Evolutionary conservation across 2,329 filamentous ascomycete genomes (phyloP), one percentile per base, ranked within the genome.

Genomic region (Apiospora koreana): DNA sequence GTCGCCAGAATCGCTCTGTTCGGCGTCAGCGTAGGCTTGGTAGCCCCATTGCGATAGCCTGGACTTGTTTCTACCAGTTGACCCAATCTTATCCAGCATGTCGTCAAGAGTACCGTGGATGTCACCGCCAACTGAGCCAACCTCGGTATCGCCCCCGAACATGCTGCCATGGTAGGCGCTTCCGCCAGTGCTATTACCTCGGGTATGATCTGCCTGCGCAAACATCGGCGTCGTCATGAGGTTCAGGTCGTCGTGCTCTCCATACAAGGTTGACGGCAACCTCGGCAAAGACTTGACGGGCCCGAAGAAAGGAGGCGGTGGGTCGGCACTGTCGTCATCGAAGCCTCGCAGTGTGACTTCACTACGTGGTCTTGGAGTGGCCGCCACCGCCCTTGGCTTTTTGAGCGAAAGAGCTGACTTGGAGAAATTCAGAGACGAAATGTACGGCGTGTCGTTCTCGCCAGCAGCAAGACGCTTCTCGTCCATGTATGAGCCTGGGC

Each of bases 401-500:
- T 70, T 70, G 66, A 70, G 58, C n/a, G 69, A 70, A 18, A 67
- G 45, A 14, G 67, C 66, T 21, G 69, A 70, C 67, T 62, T 68
- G 54, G 67, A 58, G 10, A 67, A 70, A 35, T 62, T 68, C 35
- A 42, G 18, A 31, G 28, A 62, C 35, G 66, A 68, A 5, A 68
- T 68, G 31, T 54, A 68, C 5, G 66, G 66, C 16, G 25, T 41
- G 10, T 31, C 41, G 21, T 25, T n/a, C 16, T 14, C 45, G 21
- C 45, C 31, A 2, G 14, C 28, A 42, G 31, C 10, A 9, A 41
- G 45, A 9, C 43, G 28, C 31, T 68, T 68, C 16, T 68, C 66
- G 38, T 25, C n/a, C 38, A 18, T 38, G 66, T 68, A 68, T 9
- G 66, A 54, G 4, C 77, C 77, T 0, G 76, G 76, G 6, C 70